Percentiles rank a stretch among this genome's conserved stretches.
Evolutionary conservation across 2,329 filamentous ascomycete species (phyloP).

Genomic region (Sordariomycetes sp.): DNA sequence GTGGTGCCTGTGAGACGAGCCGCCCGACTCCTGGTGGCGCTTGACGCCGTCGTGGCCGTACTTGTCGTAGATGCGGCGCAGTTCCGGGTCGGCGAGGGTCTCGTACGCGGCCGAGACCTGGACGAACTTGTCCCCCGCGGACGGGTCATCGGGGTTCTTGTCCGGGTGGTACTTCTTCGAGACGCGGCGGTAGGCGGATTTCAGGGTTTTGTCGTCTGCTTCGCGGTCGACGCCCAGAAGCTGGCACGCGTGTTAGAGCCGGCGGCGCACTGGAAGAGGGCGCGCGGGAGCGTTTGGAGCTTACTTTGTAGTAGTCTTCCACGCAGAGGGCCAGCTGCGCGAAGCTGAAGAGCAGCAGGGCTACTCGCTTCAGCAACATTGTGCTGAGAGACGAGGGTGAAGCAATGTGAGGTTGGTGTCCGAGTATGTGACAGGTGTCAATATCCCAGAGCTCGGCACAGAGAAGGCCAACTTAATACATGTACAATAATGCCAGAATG

Average conservation of each 20-base stretch:
- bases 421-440: not conserved
- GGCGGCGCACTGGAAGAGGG: not conserved
- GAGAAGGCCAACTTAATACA: not conserved
- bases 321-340: slow-evolving; percentile 44
- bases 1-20: slow-evolving; percentile 50
- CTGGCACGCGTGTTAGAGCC: slow-evolving; percentile 25
- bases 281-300: slow-evolving; percentile 1
- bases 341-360: slow-evolving; percentile 39
- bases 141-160: slow-evolving; percentile 86
- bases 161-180: slow-evolving; percentile 97
- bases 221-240: slow-evolving; percentile 70
- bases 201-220: slow-evolving; percentile 80
- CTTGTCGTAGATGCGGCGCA: slow-evolving; percentile 84
- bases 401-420: not conserved
- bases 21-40: slow-evolving; percentile 63
- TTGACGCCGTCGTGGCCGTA: slow-evolving; percentile 87
- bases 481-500: not conserved
- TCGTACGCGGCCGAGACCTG: slow-evolving; percentile 94
- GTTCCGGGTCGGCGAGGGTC: slow-evolving; percentile 67
- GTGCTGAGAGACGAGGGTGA: slow-evolving; percentile 8
- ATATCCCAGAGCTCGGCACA: not conserved
- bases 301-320: slow-evolving; percentile 73
- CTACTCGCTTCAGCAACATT: slow-evolving; percentile 42
- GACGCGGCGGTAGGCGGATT: slow-evolving; percentile 81
- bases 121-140: slow-evolving; percentile 84